These are phyloP conservation scores for Speleostelium caveatum DNA, from an alignment of 78 protist genomes.

Conservation along the genomic window DNA sequence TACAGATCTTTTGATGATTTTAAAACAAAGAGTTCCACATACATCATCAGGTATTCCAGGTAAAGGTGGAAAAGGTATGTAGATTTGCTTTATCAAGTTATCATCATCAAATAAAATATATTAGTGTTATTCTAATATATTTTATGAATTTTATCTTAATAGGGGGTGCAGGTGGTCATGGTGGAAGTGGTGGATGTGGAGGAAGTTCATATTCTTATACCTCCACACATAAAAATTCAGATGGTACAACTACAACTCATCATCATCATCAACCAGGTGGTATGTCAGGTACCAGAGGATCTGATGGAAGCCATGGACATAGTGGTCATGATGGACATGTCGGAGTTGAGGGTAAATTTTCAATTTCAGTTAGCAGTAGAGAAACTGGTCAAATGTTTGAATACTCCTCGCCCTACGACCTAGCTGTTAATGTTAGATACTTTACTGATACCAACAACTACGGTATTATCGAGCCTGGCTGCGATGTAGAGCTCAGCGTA, in stretches of 20 bases:
- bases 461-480: conserved; percentile 58
- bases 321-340: conserved; percentile 24
- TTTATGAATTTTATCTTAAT: no score
- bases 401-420: conserved; percentile 54
- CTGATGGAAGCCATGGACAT: conserved; percentile 11
- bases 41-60: conserved; percentile 65
- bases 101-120: no score
- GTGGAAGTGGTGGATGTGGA: conserved; percentile 72
- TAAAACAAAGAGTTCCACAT: conserved; percentile 41
- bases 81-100: no score
- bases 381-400: not conserved
- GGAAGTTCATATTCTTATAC: conserved; percentile 53
- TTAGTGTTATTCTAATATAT: no score
- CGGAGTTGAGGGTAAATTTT: conserved; percentile 5
- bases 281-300: conserved; percentile 33
- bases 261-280: conserved; percentile 10
- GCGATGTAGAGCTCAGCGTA: conserved; percentile 24
- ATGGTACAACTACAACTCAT: not conserved
- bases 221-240: not conserved
- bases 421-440: conserved; percentile 11
- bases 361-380: not conserved
- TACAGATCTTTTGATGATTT: conserved; percentile 67
- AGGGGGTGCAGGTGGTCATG: conserved; percentile 47
- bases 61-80: conserved; percentile 23
- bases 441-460: conserved; percentile 58